These are phyloP conservation scores for Solanum appendiculatum DNA, from an alignment of 257 asterid genomes.

Conservation along the genomic window DNA sequence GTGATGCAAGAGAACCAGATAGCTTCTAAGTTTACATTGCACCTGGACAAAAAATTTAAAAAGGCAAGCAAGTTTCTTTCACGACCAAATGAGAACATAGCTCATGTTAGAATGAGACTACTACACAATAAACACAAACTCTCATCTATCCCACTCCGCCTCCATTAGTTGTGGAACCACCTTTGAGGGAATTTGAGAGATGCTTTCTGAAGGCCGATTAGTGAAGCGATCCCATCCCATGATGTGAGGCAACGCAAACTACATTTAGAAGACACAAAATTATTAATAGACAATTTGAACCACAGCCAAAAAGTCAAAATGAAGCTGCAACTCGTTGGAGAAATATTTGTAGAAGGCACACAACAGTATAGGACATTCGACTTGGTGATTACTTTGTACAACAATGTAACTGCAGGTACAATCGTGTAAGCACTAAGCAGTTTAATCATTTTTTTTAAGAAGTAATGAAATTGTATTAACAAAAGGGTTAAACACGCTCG, in stretches of 20 bases:
- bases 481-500: not conserved
- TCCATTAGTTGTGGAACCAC: conserved; percentile 28
- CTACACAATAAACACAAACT: not conserved
- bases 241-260: conserved; percentile 94
- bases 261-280: conserved; percentile 11
- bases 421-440: not conserved
- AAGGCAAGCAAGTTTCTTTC: not conserved
- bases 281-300: not conserved
- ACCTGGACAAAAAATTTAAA: not conserved
- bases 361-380: not conserved
- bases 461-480: not conserved
- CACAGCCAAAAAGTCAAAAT: not conserved
- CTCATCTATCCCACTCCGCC: conserved; percentile 77
- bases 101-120: not conserved
- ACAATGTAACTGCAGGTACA: not conserved
- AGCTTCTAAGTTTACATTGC: not conserved
- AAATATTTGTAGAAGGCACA: not conserved
- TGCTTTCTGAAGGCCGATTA: conserved; percentile 17
- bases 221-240: conserved; percentile 77
- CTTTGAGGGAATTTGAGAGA: conserved; percentile 17
- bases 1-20: not conserved
- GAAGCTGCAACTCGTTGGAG: not conserved
- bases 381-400: not conserved
- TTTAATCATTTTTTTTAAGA: not conserved
- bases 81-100: not conserved